A percentile compares a stretch with the other conserved stretches of the same genome.
These are phyloP conservation scores for Trapa incisa DNA, from an alignment of 345 rosid genomes.

Conservation along the genomic window DNA sequence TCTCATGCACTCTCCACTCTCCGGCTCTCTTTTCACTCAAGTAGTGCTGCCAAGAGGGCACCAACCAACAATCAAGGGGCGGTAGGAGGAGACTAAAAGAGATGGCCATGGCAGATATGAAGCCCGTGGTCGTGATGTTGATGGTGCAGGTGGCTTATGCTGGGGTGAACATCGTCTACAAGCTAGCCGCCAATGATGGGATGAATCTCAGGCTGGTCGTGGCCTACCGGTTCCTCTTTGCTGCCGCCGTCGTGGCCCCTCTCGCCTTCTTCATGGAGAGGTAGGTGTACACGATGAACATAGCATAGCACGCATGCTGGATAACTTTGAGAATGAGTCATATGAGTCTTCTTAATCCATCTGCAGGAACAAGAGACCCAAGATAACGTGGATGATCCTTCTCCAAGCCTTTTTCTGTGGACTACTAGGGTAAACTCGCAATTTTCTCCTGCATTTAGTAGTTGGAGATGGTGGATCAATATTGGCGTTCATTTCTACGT, in stretches of 20 bases:
- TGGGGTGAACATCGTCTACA: slow-evolving; percentile 7
- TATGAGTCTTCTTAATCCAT: not conserved
- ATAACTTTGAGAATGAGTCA: too few relatives aligned
- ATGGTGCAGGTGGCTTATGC: slow-evolving; percentile 9
- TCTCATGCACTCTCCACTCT: too few relatives aligned
- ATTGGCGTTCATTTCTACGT: too few relatives aligned
- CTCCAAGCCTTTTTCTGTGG: slow-evolving; percentile 38
- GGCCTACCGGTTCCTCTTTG: slow-evolving; percentile 13
- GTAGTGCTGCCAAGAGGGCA: not conserved
- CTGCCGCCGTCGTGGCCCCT: slow-evolving; percentile 8
- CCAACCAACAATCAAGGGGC: not conserved
- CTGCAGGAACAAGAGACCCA: slow-evolving; percentile 37
- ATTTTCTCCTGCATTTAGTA: not conserved
- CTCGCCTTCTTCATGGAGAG: slow-evolving; percentile 12
- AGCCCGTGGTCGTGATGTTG: slow-evolving; percentile 10
- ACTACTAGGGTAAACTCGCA: slow-evolving; percentile 29
- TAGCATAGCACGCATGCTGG: too few relatives aligned
- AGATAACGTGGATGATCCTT: slow-evolving; percentile 33
- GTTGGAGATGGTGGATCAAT: too few relatives aligned
- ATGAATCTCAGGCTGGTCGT: slow-evolving; percentile 7
- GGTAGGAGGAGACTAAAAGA: not conserved
- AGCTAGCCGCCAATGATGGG: slow-evolving; percentile 3
- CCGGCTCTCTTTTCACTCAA: not conserved
- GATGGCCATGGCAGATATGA: slow-evolving; percentile 3
- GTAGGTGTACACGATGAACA: not conserved